Evolutionary conservation across 345 rosid species (phyloP).

Genomic region (Brassica incana): DNA sequence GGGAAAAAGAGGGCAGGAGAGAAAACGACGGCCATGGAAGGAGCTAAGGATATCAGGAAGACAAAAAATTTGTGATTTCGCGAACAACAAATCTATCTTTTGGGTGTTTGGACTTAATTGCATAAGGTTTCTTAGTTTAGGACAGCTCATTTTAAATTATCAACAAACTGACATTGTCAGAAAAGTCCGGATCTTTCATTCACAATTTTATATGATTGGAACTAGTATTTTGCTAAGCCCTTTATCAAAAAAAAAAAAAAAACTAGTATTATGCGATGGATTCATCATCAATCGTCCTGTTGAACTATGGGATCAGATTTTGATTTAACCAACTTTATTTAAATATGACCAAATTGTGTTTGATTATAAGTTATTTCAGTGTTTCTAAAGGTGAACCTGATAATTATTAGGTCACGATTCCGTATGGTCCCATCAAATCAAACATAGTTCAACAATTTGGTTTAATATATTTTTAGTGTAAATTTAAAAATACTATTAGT

Average conservation of each 20-base stretch:
- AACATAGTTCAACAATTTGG: too few species aligned
- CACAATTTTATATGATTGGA: background rate
- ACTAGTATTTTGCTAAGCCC: background rate
- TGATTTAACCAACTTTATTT: slow-evolving; percentile 1
- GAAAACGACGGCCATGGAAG: slow-evolving; percentile 16
- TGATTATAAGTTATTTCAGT: background rate
- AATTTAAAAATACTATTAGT: too few species aligned
- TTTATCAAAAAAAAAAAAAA: too few species aligned
- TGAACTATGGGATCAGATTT: background rate
- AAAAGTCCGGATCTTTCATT: background rate
- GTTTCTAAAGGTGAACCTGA: too few species aligned
- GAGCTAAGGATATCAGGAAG: background rate
- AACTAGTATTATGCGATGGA: background rate
- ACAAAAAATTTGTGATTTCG: slow-evolving; percentile 7
- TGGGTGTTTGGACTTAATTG: slow-evolving; percentile 6
- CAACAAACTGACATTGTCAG: background rate
- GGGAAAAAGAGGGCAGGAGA: background rate
- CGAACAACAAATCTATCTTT: background rate
- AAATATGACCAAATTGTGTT: slow-evolving; percentile 11
- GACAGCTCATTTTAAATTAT: background rate
- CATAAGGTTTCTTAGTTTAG: background rate
- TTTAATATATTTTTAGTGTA: too few species aligned
- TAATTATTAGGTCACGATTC: too few species aligned
- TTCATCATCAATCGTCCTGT: background rate
- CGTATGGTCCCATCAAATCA: too few species aligned